Evolutionary conservation across 2,329 filamentous ascomycete species (phyloP).

Genomic region (Diaporthe sp.): DNA sequence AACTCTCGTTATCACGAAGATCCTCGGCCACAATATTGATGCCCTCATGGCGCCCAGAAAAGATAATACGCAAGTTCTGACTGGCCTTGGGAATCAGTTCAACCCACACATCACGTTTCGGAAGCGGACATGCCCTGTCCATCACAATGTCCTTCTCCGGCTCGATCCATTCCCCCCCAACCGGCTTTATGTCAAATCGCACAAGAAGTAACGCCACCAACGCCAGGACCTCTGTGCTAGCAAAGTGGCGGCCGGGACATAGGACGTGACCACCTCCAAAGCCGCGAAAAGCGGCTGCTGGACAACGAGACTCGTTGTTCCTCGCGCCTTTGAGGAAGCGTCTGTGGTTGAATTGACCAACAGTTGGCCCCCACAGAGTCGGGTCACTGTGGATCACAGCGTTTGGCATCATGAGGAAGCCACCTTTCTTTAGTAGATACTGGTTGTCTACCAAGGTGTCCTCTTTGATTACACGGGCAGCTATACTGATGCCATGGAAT

Average conservation of each 20-base stretch:
- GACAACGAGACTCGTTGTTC: constrained; percentile 20
- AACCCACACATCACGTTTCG: constrained; percentile 2
- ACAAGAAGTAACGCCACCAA: constrained; percentile 40
- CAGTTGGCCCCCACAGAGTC: constrained; percentile 39
- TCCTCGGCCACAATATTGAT: no score
- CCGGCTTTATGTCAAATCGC: constrained; percentile 40
- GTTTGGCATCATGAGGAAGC: constrained; percentile 37
- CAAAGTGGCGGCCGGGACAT: constrained; percentile 43
- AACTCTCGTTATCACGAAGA: no score
- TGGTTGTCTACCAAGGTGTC: constrained; percentile 40
- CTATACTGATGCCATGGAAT: constrained; percentile 38
- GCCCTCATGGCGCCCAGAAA: no score
- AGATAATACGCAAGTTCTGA: no score
- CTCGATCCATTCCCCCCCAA: constrained; percentile 36
- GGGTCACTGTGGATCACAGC: constrained; percentile 37
- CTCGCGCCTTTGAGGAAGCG: constrained; percentile 35
- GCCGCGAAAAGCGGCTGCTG: constrained; percentile 39
- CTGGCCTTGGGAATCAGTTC: no score
- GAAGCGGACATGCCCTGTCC: constrained; percentile 31
- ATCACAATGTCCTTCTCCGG: constrained; percentile 42
- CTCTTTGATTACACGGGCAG: constrained; percentile 36
- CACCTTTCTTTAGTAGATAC: constrained; percentile 42
- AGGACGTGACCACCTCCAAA: constrained; percentile 41
- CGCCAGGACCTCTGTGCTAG: constrained; percentile 40
- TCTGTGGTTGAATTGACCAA: constrained; percentile 37